Percentiles rank a stretch among this genome's conserved stretches.
phyloP scores from a whole-genome alignment of 2,329 filamentous ascomycete species.

The Clonostachys solani region DNA sequence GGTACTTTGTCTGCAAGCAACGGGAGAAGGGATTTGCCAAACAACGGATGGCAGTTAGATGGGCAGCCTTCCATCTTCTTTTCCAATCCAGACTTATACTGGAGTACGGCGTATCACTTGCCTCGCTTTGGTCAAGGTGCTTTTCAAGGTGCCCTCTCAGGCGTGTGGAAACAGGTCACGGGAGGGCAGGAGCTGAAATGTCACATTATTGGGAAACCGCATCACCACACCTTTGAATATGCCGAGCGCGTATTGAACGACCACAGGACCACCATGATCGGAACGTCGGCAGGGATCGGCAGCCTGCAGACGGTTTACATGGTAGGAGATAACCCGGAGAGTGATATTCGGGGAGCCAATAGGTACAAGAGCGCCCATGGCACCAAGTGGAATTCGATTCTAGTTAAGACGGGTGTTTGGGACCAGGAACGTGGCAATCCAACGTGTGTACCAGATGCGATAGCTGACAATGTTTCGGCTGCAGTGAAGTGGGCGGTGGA shows the following conservation, averaged over 20 bases:
- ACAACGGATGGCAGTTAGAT: slow-evolving; percentile 78
- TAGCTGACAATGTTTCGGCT: slow-evolving; percentile 70
- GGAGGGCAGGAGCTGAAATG: slow-evolving; percentile 56
- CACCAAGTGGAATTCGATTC: slow-evolving; percentile 69
- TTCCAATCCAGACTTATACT: slow-evolving; percentile 86
- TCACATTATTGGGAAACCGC: slow-evolving; percentile 80
- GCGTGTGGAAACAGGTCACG: slow-evolving; percentile 73
- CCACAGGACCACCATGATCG: too few species aligned
- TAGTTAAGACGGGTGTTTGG: slow-evolving; percentile 81
- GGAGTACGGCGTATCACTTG: slow-evolving; percentile 77
- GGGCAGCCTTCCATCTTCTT: slow-evolving; percentile 80
- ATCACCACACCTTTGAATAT: slow-evolving; percentile 72
- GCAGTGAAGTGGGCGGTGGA: slow-evolving; percentile 75
- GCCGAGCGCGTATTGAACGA: slow-evolving; percentile 68
- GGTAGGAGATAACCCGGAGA: slow-evolving; percentile 87
- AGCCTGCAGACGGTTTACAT: slow-evolving; percentile 73
- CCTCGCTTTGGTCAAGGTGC: slow-evolving; percentile 89
- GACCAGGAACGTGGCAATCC: slow-evolving; percentile 26
- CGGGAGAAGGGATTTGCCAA: slow-evolving; percentile 57
- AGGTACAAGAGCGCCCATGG: slow-evolving; percentile 61
- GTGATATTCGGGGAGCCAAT: slow-evolving; percentile 87
- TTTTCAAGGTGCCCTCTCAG: slow-evolving; percentile 77
- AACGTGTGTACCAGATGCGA: slow-evolving; percentile 58
- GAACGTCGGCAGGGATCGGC: too few species aligned
- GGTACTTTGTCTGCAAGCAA: slow-evolving; percentile 78